Percentiles rank a stretch among this genome's conserved stretches.
Evolutionary conservation across 2,329 filamentous ascomycete genomes (phyloP).

Genomic region (Colletotrichum magnum): DNA sequence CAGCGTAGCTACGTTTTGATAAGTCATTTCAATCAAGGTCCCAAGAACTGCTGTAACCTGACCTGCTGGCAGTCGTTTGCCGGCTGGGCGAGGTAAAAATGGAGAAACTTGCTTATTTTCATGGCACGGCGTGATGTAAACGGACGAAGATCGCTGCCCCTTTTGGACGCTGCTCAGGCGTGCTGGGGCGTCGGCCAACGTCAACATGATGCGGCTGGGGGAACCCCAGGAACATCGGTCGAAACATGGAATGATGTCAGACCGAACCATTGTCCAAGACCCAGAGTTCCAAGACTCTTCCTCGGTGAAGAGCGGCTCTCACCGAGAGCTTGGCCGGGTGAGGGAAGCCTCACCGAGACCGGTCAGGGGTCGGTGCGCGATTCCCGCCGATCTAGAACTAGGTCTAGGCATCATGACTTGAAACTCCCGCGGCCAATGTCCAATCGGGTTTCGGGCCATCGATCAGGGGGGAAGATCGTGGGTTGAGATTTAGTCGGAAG

Average conservation of each 20-base stretch:
- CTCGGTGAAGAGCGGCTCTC: slow-evolving; percentile 7
- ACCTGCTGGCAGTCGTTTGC: slow-evolving; percentile 14
- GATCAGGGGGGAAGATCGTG: slow-evolving; percentile 28
- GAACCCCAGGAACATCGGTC: slow-evolving; percentile 4
- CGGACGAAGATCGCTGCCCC: slow-evolving; percentile 20
- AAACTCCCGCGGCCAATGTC: slow-evolving; percentile 1
- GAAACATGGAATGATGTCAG: slow-evolving; percentile 38
- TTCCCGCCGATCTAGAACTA: neutral
- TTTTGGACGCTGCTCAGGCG: slow-evolving; percentile 16
- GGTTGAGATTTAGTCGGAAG: neutral
- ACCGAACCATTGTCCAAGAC: slow-evolving; percentile 1
- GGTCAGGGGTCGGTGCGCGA: slow-evolving; percentile 1
- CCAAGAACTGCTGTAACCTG: neutral
- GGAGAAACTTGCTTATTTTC: slow-evolving; percentile 29
- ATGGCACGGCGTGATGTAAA: slow-evolving; percentile 31
- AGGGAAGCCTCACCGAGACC: neutral
- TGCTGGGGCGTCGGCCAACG: slow-evolving; percentile 30
- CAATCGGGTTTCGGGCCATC: slow-evolving; percentile 20
- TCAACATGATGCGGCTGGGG: slow-evolving; percentile 36
- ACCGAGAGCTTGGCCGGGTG: neutral
- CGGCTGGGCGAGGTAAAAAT: slow-evolving; percentile 21
- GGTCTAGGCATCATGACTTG: slow-evolving; percentile 10
- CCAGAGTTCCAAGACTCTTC: neutral
- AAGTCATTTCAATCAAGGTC: neutral
- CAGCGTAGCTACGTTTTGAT: slow-evolving; percentile 14